Conservation (phyloP, 148 eudicot species). For the Tetragonia tetragonoides region DNA sequence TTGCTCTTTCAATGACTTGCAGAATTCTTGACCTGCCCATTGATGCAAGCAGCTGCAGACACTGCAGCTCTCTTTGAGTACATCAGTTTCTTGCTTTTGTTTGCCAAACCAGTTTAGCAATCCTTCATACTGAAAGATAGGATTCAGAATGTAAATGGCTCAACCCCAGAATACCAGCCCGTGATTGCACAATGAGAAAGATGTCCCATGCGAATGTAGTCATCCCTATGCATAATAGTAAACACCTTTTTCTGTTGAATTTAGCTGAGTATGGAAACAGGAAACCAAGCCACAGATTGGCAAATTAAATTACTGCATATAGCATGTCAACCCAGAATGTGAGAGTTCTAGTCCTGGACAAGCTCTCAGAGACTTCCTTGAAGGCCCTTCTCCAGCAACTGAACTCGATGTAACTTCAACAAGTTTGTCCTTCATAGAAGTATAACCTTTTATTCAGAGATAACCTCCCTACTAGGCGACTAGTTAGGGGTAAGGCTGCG, state of each 20-base stretch:
- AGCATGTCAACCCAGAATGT: not conserved
- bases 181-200: too few species aligned
- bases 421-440: not conserved
- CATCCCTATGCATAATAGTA: not conserved
- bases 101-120: not conserved
- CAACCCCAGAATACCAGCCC: too few species aligned
- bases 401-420: not conserved
- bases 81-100: not conserved
- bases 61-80: not conserved
- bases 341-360: not conserved
- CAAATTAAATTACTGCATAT: not conserved
- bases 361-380: not conserved
- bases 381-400: not conserved
- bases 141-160: too few species aligned
- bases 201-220: too few species aligned
- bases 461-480: too few species aligned
- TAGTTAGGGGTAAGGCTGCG: too few species aligned
- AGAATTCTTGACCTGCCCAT: not conserved
- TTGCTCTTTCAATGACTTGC: not conserved
- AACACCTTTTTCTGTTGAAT: not conserved
- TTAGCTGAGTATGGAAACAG: not conserved
- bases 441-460: not conserved
- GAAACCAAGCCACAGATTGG: not conserved
- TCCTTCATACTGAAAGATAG: not conserved
- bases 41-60: not conserved